Evolutionary conservation across 352 stramenopile species (phyloP), one percentile per base, ranked within the genome.

Genomic region (Phytophthora cactorum): DNA sequence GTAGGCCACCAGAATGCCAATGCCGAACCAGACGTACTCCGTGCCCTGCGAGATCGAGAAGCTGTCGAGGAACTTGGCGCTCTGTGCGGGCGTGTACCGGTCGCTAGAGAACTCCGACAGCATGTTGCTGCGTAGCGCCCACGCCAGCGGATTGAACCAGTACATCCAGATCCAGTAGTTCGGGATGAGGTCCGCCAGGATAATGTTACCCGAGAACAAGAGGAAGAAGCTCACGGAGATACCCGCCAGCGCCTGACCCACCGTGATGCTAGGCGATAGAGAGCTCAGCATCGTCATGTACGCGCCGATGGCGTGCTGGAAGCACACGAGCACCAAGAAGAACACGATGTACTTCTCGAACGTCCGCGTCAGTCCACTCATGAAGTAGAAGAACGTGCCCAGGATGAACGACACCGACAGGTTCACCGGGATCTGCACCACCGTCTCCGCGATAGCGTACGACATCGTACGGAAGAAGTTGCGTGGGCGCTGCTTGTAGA

Each of bases 381-480:
- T 92, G 69, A 88, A 82, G 56, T 79, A 80, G 49, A 95, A 79
- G 52, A 97, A 80, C 8, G 79, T 88, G 43, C 82, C 84, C 68
- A 97, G 78, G 31, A 93, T 52, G 22, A 91, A 78, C 12, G 84
- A 84, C 58, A 95, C 86, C 10, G 78, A 62, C 32, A 83, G 14
- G 68, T 79, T 75, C 67, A 89, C 77, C 17, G 82, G 69, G 31
- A 84, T 75, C 51, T 82, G 68, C 31, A 89, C 66, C 32, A 84
- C 66, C 41, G 61, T 71, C 32, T 81, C 70, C 4, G 76, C 88
- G 46, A 95, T 74, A 4, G 86, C 73, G 59, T 96, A 97, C 32
- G 84, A 81, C 3, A 79, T 70, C 28, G 88, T 84, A 1, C 82
- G 80, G 66, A 93, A 97, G 68, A 96, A 97, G 64, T 95, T 96